Conservation (phyloP, 257 asterid species). For the Osmanthus fragrans region DNA sequence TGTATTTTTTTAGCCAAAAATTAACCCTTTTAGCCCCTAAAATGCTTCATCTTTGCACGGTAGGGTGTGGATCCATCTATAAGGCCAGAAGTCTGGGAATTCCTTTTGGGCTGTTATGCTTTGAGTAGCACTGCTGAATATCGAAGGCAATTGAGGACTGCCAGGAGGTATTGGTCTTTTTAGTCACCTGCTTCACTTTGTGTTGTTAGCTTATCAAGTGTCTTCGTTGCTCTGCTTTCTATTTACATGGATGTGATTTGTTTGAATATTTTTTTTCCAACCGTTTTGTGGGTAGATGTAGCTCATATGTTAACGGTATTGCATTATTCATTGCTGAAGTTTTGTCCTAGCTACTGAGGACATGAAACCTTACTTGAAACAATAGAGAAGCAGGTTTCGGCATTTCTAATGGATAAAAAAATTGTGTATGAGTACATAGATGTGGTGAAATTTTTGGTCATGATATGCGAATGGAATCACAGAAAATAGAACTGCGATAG, state of each 20-base stretch:
- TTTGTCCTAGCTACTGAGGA: not conserved
- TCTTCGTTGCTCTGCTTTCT: conserved; percentile 18
- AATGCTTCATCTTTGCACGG: conserved; percentile 24
- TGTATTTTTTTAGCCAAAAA: not conserved
- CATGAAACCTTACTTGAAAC: not conserved
- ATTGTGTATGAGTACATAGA: not conserved
- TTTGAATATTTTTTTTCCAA: not conserved
- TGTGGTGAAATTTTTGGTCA: not conserved
- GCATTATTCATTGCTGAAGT: not conserved
- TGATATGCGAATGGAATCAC: not conserved
- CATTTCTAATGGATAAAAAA: not conserved
- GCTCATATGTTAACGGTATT: not conserved
- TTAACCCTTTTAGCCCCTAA: conserved; percentile 13
- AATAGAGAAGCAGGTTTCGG: not conserved
- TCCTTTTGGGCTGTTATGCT: conserved; percentile 92
- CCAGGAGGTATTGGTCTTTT: conserved; percentile 67
- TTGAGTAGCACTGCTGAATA: conserved; percentile 84
- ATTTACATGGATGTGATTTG: conserved; percentile 3
- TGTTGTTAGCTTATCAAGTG: conserved; percentile 16
- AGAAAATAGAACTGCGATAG: not conserved
- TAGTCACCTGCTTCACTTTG: conserved; percentile 26
- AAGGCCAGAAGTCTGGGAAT: conserved; percentile 98
- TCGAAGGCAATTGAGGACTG: conserved; percentile 74
- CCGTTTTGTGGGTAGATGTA: not conserved
- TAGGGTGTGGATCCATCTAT: conserved; percentile 98